Base-by-base conservation (phyloP, 345 rosid species). In the Pistacia integerrima region DNA sequence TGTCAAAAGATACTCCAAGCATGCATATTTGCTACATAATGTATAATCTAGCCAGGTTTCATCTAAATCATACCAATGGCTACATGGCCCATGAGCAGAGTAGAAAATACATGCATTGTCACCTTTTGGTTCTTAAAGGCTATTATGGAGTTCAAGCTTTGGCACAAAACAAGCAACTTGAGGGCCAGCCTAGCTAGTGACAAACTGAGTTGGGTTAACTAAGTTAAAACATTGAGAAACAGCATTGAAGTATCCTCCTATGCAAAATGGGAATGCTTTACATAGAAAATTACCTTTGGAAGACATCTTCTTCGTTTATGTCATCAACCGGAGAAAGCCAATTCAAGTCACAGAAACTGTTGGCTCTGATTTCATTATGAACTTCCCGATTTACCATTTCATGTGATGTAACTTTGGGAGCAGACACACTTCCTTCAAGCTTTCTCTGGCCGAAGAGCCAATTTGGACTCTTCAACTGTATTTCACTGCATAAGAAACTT, bases 371-470 rank as follows among this genome's bases (percentile, higher is more conserved):
- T 79, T 84, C 89, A 73, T 82, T 86, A 41, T 79, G 80, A 67
- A 86, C 30, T 70, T 83, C 88, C 73, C 85, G 80, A 72, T 81
- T 88, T 64, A 83, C 84, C 64, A 52, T 76, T 82, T 91, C 89
- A 70, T 54, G 76, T 76, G 84, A 74, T 69, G 82, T 72, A 58
- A 84, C 76, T 82, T 87, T 93, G 59, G 85, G 70, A 55, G 84
- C 83, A 76, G 88, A 48, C 52, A 71, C 85, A 80, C 73, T 86
- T 74, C 90, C 95, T 84, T 92, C 95, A 9, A 77, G 81, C 74
- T 92, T 96, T 84, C 98, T 91, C 82, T 93, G 97, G 84, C 99
- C 99, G 89, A 93, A 96, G 35, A 94, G 85, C 99, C 99, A 96
- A 87, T 91, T 96, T 16, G 99, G 99, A 87, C 97, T 96, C 88